Conservation (phyloP, 169 alveolate species). For the Cryptosporidium meleagridis region DNA sequence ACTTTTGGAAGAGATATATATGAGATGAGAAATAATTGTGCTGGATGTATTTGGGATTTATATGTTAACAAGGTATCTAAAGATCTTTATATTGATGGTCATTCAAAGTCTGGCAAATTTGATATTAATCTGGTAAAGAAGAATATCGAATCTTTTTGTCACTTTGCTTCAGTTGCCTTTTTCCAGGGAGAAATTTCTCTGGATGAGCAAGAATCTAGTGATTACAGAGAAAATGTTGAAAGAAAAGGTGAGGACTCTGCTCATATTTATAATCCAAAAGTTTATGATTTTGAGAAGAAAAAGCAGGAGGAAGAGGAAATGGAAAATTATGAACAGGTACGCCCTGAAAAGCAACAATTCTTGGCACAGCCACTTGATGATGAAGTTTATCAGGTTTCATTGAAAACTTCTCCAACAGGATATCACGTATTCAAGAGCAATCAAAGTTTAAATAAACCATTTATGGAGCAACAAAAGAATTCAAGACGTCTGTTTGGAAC, state of each 20-base stretch:
- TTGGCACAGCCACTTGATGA: conserved; percentile 31
- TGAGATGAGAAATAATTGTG: conserved; percentile 71
- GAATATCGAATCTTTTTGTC: conserved; percentile 51
- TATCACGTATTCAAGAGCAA: conserved; percentile 40
- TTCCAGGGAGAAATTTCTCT: conserved; percentile 28
- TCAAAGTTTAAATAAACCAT: conserved; percentile 16
- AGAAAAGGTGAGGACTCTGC: not conserved
- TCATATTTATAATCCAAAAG: not conserved
- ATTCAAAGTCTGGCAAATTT: conserved; percentile 53
- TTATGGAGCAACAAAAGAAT: not conserved
- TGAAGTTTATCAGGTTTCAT: not conserved
- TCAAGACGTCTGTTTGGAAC: conserved; percentile 34
- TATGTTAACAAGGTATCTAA: conserved; percentile 7
- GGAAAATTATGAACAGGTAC: not conserved
- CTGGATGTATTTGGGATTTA: conserved; percentile 62
- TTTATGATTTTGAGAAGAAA: not conserved
- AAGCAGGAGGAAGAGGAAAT: not conserved
- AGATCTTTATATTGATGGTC: conserved; percentile 43
- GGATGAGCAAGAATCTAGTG: not conserved
- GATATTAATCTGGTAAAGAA: conserved; percentile 8
- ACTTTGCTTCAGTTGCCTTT: conserved; percentile 58
- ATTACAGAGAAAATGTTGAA: not conserved
- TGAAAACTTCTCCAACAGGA: conserved; percentile 68
- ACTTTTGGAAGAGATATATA: conserved; percentile 50
- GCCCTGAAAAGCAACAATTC: conserved; percentile 15